Percentiles rank a stretch among this genome's conserved stretches.
These are phyloP conservation scores for Cryptococcus sp. DNA, from an alignment of 1,284 basidiomycete genomes.

Conservation along the genomic window DNA sequence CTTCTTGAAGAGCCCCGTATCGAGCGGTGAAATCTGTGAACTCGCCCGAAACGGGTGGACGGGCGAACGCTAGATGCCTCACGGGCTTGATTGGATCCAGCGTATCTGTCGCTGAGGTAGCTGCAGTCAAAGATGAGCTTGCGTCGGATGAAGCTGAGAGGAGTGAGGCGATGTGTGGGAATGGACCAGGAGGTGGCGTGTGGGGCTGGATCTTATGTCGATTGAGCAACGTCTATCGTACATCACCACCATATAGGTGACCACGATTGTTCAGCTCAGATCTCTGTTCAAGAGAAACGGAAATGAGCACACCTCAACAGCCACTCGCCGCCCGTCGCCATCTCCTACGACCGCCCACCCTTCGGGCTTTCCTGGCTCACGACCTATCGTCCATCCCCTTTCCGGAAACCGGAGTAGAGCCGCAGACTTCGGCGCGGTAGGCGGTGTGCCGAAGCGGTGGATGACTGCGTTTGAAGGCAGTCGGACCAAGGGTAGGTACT, in stretches of 20 bases:
- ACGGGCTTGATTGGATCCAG: conserved; percentile 55
- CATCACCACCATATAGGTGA: neutral
- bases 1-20: conserved; percentile 81
- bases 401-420: conserved; percentile 55
- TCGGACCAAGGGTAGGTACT: conserved; percentile 35
- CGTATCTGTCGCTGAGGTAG: conserved; percentile 50
- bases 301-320: conserved; percentile 62
- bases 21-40: conserved; percentile 90
- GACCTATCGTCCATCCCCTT: conserved; percentile 62
- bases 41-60: conserved; percentile 65
- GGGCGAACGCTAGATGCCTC: conserved; percentile 71
- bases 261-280: neutral
- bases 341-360: conserved; percentile 71
- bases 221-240: conserved; percentile 64
- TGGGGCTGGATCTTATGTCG: conserved; percentile 66
- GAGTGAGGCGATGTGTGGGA: conserved; percentile 62
- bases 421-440: conserved; percentile 19
- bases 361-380: conserved; percentile 27
- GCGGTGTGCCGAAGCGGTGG: conserved; percentile 37
- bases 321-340: conserved; percentile 58
- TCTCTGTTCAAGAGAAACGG: neutral
- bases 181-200: conserved; percentile 65
- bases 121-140: too few relatives aligned
- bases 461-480: conserved; percentile 38
- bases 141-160: conserved; percentile 10